A percentile compares a stretch with the other conserved stretches of the same genome.
Conservation (phyloP, 148 eudicot genomes). For the Nepenthes mirabilis region DNA sequence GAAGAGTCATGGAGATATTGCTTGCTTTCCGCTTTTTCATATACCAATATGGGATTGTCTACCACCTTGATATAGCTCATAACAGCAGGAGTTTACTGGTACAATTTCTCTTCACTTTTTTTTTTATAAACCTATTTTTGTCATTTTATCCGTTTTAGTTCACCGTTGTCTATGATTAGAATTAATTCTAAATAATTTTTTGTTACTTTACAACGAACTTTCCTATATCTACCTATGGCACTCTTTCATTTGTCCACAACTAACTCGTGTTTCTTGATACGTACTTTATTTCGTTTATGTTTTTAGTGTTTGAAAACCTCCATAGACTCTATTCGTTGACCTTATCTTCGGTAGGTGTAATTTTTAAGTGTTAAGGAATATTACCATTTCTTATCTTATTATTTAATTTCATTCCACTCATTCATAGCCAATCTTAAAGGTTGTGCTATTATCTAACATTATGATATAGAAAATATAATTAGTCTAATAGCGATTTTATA, state of each 20-base stretch:
- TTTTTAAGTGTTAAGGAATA: too few species aligned
- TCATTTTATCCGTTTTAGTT: not conserved
- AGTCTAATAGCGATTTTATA: too few species aligned
- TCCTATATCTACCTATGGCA: too few species aligned
- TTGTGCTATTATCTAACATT: too few species aligned
- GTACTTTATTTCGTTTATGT: too few species aligned
- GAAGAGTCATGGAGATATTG: slow-evolving; percentile 69
- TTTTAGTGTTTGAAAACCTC: too few species aligned
- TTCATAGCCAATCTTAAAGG: not conserved
- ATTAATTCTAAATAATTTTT: not conserved
- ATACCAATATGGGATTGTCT: slow-evolving; percentile 91
- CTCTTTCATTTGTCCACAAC: too few species aligned
- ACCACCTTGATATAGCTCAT: slow-evolving; percentile 81
- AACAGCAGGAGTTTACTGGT: slow-evolving; percentile 53
- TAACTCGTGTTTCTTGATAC: too few species aligned
- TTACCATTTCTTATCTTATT: not conserved
- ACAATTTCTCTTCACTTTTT: slow-evolving; percentile 2
- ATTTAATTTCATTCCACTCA: not conserved
- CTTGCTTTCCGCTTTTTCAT: slow-evolving; percentile 73
- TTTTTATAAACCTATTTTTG: not conserved
- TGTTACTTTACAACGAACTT: not conserved
- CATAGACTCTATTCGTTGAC: too few species aligned
- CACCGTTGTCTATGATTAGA: too few species aligned
- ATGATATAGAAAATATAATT: too few species aligned
- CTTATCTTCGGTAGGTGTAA: too few species aligned